Base-by-base conservation (phyloP, 805 yeast species). In the Jamesozyma gamospora region DNA sequence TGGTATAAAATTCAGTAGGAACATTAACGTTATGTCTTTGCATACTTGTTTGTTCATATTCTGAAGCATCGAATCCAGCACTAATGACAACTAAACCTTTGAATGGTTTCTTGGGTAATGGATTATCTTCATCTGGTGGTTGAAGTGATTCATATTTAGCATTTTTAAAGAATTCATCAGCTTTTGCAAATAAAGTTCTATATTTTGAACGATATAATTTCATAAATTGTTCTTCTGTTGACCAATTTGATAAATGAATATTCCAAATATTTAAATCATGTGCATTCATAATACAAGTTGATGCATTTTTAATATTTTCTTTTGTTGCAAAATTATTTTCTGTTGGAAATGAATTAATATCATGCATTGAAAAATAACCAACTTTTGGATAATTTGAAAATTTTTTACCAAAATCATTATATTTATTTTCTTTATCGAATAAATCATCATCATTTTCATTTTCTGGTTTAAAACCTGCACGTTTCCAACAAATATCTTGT, bases 61-160 rank as follows among this genome's bases (percentile, higher is more conserved):
- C 95, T 14, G 83, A 77, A 2, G 92, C 94, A 62, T 84, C 95
- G 56, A 84, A 85, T 2, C 95, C 95, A 0, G 94, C 88, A 33
- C 94, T 82, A 1, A 84, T 68, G n/a, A 80, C 70, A 3, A 85
- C 74, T 43, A 83, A 47, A 1, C 77, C 74, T 45, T 70, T 71
- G 55, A 74, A 77, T 2, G 67, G 66, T 50, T 60, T 62, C 44
- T 53, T 32, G 15, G 34, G 35, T 15, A 24, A 30, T 12, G 9
- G 12, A 31, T 24, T n/a, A 15, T 32, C 32, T 26, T 32, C 21
- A 14, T 28, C 26, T 19, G 28, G 62, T 44, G 34, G 58, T 33
- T 54, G 53, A 18, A 67, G 72, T 55, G 70, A 64, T 40, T 67
- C 69, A 29, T 53, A 54, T 48, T 68, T 72, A 3, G 78, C 70